Evolutionary conservation across 352 stramenopile genomes (phyloP).

Genomic region (Discostella stelligera): DNA sequence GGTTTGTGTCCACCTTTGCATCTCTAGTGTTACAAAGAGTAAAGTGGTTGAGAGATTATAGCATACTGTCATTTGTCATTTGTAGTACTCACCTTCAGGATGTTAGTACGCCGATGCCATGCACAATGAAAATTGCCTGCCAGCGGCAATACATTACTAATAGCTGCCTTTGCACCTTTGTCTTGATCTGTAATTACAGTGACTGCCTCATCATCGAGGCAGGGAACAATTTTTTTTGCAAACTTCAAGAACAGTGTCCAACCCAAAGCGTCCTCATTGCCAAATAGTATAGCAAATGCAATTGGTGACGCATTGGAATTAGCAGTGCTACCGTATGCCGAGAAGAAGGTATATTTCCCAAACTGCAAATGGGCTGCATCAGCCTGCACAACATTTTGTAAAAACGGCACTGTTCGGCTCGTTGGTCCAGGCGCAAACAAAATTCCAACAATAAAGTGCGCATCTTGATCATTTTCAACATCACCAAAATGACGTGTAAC

Average conservation of each 20-base stretch:
- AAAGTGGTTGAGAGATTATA: no score
- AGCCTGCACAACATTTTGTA: not conserved
- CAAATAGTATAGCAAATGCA: conserved; percentile 4
- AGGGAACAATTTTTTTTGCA: not conserved
- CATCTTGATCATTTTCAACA: no score
- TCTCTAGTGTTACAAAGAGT: no score
- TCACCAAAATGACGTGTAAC: no score
- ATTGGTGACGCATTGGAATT: not conserved
- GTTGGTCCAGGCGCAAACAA: no score
- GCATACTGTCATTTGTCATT: no score
- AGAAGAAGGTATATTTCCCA: conserved; percentile 2
- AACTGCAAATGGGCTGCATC: conserved; percentile 1
- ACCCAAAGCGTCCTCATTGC: not conserved
- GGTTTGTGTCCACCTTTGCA: no score
- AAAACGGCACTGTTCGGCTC: no score
- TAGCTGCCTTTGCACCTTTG: not conserved
- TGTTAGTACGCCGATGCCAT: not conserved
- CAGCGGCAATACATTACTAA: not conserved
- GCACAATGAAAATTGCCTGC: not conserved
- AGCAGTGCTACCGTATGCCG: not conserved
- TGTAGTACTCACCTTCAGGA: conserved; percentile 1
- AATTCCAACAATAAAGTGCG: no score
- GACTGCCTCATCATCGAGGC: not conserved
- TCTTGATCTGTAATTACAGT: conserved; percentile 7
- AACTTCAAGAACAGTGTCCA: not conserved